phyloP scores from a whole-genome alignment of 345 rosid species.

The Microthlaspi erraticum region DNA sequence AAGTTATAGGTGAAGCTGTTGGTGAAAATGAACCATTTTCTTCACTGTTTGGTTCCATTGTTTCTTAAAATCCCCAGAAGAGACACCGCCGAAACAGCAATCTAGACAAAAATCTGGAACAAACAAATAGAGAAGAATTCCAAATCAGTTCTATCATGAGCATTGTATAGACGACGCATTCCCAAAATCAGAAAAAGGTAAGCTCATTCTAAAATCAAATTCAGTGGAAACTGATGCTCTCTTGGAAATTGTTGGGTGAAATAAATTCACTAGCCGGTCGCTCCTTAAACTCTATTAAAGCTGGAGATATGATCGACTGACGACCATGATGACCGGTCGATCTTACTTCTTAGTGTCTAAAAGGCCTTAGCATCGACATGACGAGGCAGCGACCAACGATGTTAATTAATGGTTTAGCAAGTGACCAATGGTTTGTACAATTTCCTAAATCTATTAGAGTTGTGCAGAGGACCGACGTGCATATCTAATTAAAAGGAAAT shows the following conservation, averaged over 20 bases:
- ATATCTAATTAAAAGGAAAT: too few species aligned
- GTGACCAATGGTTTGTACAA: too few species aligned
- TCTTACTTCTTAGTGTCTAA: too few species aligned
- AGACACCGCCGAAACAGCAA: slow-evolving; percentile 28
- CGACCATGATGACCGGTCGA: too few species aligned
- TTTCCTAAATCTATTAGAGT: too few species aligned
- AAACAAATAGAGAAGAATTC: neutral
- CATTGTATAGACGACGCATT: slow-evolving; percentile 1
- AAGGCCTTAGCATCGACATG: too few species aligned
- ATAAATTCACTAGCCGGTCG: too few species aligned
- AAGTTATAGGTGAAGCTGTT: slow-evolving; percentile 45
- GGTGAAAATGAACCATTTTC: slow-evolving; percentile 49
- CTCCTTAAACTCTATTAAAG: too few species aligned
- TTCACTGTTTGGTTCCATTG: slow-evolving; percentile 72
- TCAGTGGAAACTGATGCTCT: neutral
- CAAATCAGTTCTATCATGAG: slow-evolving; percentile 12
- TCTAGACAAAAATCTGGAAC: slow-evolving; percentile 12
- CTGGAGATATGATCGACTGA: too few species aligned
- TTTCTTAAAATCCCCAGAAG: slow-evolving; percentile 35
- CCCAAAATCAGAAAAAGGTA: neutral
- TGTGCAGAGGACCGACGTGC: too few species aligned
- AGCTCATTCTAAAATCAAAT: neutral
- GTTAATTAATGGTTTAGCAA: too few species aligned
- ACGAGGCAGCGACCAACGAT: too few species aligned
- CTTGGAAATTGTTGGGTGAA: slow-evolving; percentile 36